Evolutionary conservation across 2,329 filamentous ascomycete genomes (phyloP).

Genomic region (Ceratocystis albifundus): DNA sequence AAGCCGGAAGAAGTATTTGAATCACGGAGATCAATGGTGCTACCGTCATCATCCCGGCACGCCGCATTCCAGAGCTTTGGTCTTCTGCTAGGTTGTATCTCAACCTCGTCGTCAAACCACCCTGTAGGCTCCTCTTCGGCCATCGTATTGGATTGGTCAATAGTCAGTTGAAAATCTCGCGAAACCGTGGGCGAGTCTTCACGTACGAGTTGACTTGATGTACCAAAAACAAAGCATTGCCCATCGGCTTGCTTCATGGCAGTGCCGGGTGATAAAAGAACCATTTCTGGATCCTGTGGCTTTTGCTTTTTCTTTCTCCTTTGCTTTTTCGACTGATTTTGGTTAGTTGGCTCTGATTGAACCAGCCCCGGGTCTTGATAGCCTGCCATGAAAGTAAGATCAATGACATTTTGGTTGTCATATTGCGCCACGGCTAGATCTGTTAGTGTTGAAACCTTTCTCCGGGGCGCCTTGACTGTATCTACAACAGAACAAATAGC

Average conservation of each 20-base stretch:
- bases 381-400: constrained; percentile 21
- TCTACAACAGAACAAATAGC: background rate
- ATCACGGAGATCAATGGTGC: constrained; percentile 38
- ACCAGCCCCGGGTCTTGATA: constrained; percentile 20
- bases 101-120: constrained; percentile 10
- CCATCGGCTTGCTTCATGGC: constrained; percentile 53
- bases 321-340: constrained; percentile 26
- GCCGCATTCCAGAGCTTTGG: constrained; percentile 57
- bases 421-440: constrained; percentile 22
- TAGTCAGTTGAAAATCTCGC: constrained; percentile 49
- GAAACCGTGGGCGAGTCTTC: constrained; percentile 60
- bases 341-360: constrained; percentile 4
- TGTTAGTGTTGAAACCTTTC: constrained; percentile 20
- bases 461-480: constrained; percentile 20
- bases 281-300: constrained; percentile 25
- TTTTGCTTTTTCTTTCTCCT: constrained; percentile 31
- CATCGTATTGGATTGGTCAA: constrained; percentile 44
- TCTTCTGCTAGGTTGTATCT: constrained; percentile 20
- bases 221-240: constrained; percentile 75
- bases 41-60: constrained; percentile 52
- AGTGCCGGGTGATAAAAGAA: constrained; percentile 56
- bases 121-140: constrained; percentile 14
- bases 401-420: constrained; percentile 17
- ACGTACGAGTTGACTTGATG: constrained; percentile 66
- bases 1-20: background rate